Conservation (phyloP, 441 rosid species). For the Geranium incanum region DNA sequence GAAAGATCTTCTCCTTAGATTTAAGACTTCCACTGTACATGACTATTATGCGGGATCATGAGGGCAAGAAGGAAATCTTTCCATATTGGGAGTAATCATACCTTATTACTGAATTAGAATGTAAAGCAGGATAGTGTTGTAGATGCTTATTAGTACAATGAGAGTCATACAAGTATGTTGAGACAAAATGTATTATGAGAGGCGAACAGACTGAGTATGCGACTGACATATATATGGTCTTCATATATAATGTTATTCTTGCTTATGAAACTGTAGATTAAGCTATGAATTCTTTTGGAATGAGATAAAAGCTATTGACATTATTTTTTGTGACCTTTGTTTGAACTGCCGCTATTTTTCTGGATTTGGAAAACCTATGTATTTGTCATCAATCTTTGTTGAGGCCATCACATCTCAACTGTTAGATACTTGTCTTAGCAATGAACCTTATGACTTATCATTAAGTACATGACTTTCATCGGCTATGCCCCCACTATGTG, state of each 20-base stretch:
- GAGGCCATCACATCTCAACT: neutral
- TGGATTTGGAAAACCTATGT: neutral
- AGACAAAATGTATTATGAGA: neutral
- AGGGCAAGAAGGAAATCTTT: neutral
- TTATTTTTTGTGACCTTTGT: neutral
- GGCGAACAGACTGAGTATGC: neutral
- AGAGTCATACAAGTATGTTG: neutral
- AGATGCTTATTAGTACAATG: neutral
- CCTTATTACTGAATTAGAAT: neutral
- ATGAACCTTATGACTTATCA: neutral
- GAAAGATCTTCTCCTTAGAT: neutral
- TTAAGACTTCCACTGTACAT: neutral
- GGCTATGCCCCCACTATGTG: neutral
- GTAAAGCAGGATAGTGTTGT: neutral
- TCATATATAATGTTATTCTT: neutral
- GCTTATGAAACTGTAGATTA: neutral
- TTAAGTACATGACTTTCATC: neutral
- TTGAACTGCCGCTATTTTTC: neutral
- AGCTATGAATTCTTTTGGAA: neutral
- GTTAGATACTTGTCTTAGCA: neutral
- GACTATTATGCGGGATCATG: neutral
- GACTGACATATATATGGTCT: neutral
- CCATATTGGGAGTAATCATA: neutral
- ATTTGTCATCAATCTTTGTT: neutral
- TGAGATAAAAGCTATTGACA: neutral